phyloP scores from a whole-genome alignment of 306 rosid genomes.

The Sicyos baderoa region DNA sequence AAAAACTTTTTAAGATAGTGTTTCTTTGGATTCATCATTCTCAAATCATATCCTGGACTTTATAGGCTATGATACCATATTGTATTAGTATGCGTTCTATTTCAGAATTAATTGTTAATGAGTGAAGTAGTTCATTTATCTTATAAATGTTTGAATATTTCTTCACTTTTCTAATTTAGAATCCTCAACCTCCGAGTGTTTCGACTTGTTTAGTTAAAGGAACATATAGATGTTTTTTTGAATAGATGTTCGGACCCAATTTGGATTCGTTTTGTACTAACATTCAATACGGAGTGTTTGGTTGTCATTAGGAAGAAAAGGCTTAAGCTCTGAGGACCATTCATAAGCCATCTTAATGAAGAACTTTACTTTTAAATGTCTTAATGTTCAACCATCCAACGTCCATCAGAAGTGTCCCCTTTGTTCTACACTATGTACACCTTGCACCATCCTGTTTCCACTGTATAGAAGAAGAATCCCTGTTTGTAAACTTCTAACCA shows the following conservation, averaged over 20 bases:
- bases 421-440: neutral
- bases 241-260: neutral
- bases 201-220: neutral
- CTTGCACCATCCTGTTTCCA: neutral
- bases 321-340: neutral
- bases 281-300: constrained; percentile 7
- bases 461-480: neutral
- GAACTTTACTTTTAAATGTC: neutral
- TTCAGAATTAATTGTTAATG: too few relatives aligned
- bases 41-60: too few relatives aligned
- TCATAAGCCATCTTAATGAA: neutral
- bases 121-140: too few relatives aligned
- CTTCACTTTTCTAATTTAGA: too few relatives aligned
- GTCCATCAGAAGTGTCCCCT: neutral
- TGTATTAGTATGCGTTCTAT: too few relatives aligned
- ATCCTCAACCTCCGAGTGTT: too few relatives aligned
- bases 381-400: neutral
- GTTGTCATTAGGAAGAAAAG: neutral
- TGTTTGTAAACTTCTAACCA: neutral
- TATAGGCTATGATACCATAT: too few relatives aligned
- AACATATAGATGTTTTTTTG: neutral
- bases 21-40: too few relatives aligned
- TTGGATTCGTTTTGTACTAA: neutral
- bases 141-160: too few relatives aligned
- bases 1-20: too few relatives aligned